Percentiles rank a stretch among this genome's conserved stretches.
phyloP scores from a whole-genome alignment of 1,139 yeast genomes.

The Blastobotrys capitulatus region DNA sequence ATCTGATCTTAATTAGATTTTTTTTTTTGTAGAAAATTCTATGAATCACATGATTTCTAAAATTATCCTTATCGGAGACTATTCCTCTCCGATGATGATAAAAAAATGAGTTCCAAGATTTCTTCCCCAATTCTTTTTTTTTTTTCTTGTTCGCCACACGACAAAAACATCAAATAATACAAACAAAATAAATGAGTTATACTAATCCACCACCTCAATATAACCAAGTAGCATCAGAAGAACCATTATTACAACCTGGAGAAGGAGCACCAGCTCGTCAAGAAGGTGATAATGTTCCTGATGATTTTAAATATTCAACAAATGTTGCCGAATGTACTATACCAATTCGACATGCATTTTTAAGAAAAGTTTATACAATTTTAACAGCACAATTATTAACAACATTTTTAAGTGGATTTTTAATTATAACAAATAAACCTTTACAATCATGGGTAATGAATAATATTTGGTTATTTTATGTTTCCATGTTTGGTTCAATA shows the following conservation, averaged over 20 bases:
- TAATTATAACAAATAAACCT: constrained; percentile 45
- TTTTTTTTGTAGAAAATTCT: no score
- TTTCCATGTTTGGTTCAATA: constrained; percentile 54
- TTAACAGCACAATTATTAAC: constrained; percentile 57
- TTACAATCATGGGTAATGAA: constrained; percentile 54
- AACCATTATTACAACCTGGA: constrained; percentile 18
- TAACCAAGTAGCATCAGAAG: background rate
- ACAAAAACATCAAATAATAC: background rate
- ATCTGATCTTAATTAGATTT: no score
- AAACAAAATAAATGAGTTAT: constrained; percentile 2
- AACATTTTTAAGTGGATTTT: constrained; percentile 56
- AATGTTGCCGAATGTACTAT: constrained; percentile 74
- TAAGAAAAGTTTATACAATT: constrained; percentile 74
- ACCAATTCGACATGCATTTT: constrained; percentile 67
- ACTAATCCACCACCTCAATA: constrained; percentile 15
- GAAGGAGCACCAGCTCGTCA: constrained; percentile 24
- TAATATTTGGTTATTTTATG: constrained; percentile 57
- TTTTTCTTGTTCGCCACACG: no score
- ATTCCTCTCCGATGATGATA: no score
- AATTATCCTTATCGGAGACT: no score
- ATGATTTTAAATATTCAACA: constrained; percentile 80
- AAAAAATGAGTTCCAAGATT: no score
- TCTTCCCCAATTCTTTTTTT: no score
- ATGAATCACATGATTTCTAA: no score
- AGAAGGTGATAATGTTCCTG: constrained; percentile 37